Percentiles rank a stretch among this genome's conserved stretches.
Evolutionary conservation across 305 asterid genomes (phyloP).

Genomic region (Fraxinus platypoda): DNA sequence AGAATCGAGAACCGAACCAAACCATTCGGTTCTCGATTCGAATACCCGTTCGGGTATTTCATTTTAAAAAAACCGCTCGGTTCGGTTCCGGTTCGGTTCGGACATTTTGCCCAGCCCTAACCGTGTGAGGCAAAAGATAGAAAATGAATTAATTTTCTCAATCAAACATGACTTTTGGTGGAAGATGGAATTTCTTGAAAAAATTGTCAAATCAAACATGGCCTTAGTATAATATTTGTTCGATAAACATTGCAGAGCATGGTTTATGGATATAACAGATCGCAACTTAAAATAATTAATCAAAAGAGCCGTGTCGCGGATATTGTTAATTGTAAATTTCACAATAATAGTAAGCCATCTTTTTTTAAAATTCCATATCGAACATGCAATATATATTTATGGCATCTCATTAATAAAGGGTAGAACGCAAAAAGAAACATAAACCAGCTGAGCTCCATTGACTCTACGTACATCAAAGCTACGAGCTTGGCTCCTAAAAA

Average conservation of each 20-base stretch:
- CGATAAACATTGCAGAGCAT: not conserved
- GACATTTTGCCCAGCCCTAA: no score
- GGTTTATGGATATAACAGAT: not conserved
- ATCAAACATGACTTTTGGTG: no score
- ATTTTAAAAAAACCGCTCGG: no score
- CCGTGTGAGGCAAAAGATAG: no score
- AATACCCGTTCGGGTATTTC: no score
- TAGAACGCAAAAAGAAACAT: slow-evolving; percentile 26
- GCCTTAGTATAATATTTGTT: not conserved
- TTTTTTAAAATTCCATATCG: not conserved
- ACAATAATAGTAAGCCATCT: not conserved
- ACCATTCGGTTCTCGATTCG: no score
- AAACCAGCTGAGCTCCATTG: slow-evolving; percentile 53
- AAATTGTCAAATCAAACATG: no score
- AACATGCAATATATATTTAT: not conserved
- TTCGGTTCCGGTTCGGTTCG: no score
- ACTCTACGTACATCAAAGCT: slow-evolving; percentile 25
- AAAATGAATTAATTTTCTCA: no score
- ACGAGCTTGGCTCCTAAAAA: slow-evolving; percentile 32
- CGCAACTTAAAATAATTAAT: not conserved
- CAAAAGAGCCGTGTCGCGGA: not conserved
- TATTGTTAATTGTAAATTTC: not conserved
- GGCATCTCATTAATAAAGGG: not conserved
- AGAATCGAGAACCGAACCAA: no score
- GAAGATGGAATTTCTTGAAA: no score